phyloP scores from a whole-genome alignment of 345 rosid genomes.

The Reutealis trisperma region DNA sequence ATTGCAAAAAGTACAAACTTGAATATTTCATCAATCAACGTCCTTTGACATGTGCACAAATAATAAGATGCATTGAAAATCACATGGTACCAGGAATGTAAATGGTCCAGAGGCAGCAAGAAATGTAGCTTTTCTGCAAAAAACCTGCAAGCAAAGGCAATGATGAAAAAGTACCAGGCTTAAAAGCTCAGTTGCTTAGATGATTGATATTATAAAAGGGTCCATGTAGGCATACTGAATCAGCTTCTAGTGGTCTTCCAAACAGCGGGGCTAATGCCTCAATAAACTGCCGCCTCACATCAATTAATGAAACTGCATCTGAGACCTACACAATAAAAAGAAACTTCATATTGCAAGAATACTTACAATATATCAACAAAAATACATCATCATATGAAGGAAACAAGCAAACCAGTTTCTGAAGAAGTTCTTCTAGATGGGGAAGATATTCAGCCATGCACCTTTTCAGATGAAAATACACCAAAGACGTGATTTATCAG shows the following conservation, averaged over 20 bases:
- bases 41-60: neutral
- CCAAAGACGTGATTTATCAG: conserved; percentile 15
- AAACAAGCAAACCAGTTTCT: conserved; percentile 62
- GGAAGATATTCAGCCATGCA: conserved; percentile 99
- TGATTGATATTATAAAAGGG: neutral
- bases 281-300: conserved; percentile 66
- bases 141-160: conserved; percentile 54
- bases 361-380: conserved; percentile 12
- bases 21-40: neutral
- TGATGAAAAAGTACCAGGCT: conserved; percentile 16
- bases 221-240: conserved; percentile 57
- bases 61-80: neutral
- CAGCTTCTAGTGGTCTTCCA: conserved; percentile 94
- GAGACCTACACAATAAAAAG: conserved; percentile 43
- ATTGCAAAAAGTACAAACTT: neutral
- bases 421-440: conserved; percentile 79
- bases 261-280: conserved; percentile 67
- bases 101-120: conserved; percentile 72
- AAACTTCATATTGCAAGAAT: conserved; percentile 1
- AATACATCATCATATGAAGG: conserved; percentile 7
- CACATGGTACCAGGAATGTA: conserved; percentile 61
- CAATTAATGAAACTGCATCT: conserved; percentile 77
- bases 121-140: conserved; percentile 75
- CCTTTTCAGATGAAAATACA: conserved; percentile 48
- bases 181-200: neutral